Base-by-base conservation (phyloP, 805 yeast genomes). In the Lipomyces anomalus region DNA sequence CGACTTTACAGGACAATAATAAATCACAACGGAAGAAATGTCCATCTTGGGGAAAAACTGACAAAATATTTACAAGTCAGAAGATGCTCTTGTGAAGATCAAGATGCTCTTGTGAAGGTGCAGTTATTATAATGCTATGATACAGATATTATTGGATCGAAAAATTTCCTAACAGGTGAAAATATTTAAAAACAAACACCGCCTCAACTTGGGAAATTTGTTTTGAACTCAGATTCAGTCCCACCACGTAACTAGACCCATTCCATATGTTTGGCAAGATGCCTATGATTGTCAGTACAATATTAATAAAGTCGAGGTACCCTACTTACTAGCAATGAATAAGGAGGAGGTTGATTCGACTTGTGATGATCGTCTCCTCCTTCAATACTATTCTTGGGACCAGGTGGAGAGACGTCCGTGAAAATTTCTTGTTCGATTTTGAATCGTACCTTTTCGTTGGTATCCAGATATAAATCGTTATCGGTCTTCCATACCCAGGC, bases 241-340 rank as follows among this genome's bases (percentile, higher is more conserved):
- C 98, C 98, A 90, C 98, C 98, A 92, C 45, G 89, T 78, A 34
- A 86, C 80, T 57, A 94, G 79, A 3, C 98, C 98, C 94, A 88
- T 86, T 36, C 98, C 98, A 59, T 88, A 96, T 2, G 87, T 79
- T 63, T 88, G 96, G 63, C 97, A 88, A 53, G 95, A 84, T 16
- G 90, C 97, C 23, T n/a, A n/a, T n/a, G n/a, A n/a, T n/a, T n/a
- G n/a, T n/a, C n/a, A n/a, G n/a, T n/a, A n/a, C 20, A n/a, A 13
- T 28, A 13, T 20, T 5, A 7, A 32, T 18, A 22, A 6, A 32
- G 4, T 32, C 17, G 5, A 7, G 35, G 20, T 7, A 18, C 13
- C 13, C 13, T 32, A 7, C 20, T 20, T 38, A 48, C 16, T n/a
- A 85, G 65, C 22, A 90, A 67, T 6, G 87, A 85, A 67, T 87